Conservation (phyloP, 371 early-diverging fungal genomes). For the Zychaea mexicana region DNA sequence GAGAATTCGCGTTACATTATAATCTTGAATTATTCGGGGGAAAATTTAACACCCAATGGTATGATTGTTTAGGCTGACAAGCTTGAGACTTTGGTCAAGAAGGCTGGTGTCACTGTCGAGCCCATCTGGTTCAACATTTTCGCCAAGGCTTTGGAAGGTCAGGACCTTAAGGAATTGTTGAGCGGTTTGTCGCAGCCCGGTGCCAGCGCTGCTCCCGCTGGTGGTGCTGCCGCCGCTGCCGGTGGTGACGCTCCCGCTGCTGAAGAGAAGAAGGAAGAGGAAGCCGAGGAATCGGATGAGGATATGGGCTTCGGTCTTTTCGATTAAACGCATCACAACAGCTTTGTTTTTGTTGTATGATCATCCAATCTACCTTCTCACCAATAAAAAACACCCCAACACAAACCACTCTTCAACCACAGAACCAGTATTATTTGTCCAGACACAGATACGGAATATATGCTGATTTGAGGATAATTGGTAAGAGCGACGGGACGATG, state of each 20-base stretch:
- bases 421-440: too few species aligned
- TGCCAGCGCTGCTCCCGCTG: conserved; percentile 51
- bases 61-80: conserved; percentile 82
- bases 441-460: too few species aligned
- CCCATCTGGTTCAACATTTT: conserved; percentile 95
- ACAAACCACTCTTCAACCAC: too few species aligned
- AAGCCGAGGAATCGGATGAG: conserved; percentile 88
- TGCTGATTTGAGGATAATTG: too few species aligned
- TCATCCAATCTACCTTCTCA: too few species aligned
- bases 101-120: conserved; percentile 93
- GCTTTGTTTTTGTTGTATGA: too few species aligned
- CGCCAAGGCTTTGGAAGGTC: conserved; percentile 97
- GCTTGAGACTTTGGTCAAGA: conserved; percentile 87
- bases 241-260: conserved; percentile 59
- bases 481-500: too few species aligned
- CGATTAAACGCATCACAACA: conserved; percentile 65
- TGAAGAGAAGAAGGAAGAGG: conserved; percentile 70
- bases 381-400: too few species aligned
- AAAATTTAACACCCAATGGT: background rate
- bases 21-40: background rate
- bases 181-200: conserved; percentile 83
- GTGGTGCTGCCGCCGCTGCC: conserved; percentile 57
- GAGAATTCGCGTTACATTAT: too few species aligned
- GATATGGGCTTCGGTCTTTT: conserved; percentile 90
- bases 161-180: conserved; percentile 89